These are phyloP conservation scores for Hericium coralloides DNA, from an alignment of 768 basidiomycete genomes.

Conservation along the genomic window DNA sequence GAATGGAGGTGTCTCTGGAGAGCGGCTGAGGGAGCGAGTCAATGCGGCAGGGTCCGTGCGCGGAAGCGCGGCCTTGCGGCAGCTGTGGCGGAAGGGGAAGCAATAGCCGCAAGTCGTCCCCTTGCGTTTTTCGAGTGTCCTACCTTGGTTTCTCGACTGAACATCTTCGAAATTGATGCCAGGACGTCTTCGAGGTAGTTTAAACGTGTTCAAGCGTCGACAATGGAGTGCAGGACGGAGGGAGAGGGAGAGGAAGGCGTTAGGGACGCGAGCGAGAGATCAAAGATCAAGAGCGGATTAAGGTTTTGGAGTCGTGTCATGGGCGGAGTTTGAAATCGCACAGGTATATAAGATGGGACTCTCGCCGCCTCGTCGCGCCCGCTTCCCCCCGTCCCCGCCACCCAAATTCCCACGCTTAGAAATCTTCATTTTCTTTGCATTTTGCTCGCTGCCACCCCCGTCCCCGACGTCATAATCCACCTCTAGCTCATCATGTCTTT, in stretches of 20 bases:
- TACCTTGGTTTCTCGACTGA: too few relatives aligned
- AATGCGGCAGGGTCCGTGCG: neutral
- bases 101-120: neutral
- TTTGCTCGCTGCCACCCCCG: neutral
- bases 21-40: neutral
- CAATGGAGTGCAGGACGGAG: neutral
- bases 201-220: too few relatives aligned
- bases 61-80: neutral
- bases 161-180: too few relatives aligned
- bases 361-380: neutral
- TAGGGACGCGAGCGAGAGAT: constrained; percentile 4
- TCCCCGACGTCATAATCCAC: neutral
- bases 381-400: constrained; percentile 6
- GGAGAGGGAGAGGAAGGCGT: neutral
- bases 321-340: constrained; percentile 8
- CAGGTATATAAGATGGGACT: constrained; percentile 9
- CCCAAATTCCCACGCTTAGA: constrained; percentile 14
- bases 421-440: constrained; percentile 3
- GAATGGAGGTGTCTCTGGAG: too few relatives aligned
- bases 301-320: constrained; percentile 7
- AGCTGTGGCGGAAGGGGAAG: neutral
- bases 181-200: too few relatives aligned
- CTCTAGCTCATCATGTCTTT: constrained; percentile 36
- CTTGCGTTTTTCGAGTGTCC: neutral
- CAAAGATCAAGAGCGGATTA: constrained; percentile 14